Evolutionary conservation across 805 yeast genomes (phyloP), one percentile per base, ranked within the genome.

Genomic region (Starmerella ratchasimensis): DNA sequence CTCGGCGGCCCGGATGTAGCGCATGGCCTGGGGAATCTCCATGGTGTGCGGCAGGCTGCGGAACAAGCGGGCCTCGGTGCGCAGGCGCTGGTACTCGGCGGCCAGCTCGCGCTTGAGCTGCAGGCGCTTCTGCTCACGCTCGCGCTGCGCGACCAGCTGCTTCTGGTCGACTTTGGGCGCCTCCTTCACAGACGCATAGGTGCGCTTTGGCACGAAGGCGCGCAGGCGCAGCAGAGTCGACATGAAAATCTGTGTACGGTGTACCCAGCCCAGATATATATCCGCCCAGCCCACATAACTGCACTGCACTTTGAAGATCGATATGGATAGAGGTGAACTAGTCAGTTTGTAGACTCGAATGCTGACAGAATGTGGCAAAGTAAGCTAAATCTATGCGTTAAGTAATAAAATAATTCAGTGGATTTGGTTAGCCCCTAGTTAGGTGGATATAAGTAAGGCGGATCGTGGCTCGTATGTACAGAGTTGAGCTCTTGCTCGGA

Each of bases 1-100:
- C 58, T 84, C 95, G 4, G 84, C 73, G 0, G 97, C 94, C 45
- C 95, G 68, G 39, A 88, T 55, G 53, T 75, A 84, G 50, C 80
- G 68, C 57, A 83, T 58, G 1, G 96, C 95, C 22, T 62, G 58
- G 5, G 80, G 71, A 6, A 83, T 65, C 34, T 72, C 75, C 79
- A 80, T 73, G 53, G 73, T 77, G 38, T 79, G 62, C 1, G 86
- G 86, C 46, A 59, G 55, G 47, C 60, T 41, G 66, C 68, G 43
- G 56, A 76, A 53, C 27, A 49, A 52, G 37, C 59, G 58, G 31
- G 72, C 70, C 38, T 59, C 59, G 18, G 52, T 40, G 37, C 54
- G 48, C 37, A 53, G 50, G 33, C 42, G 43, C 28, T 45, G 44
- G 31, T 50, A 30, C 13, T 43, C 43, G 29, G 44, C 38, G 27